phyloP scores from a whole-genome alignment of 2,329 filamentous ascomycete species.

The Zymoseptoria tritici region DNA sequence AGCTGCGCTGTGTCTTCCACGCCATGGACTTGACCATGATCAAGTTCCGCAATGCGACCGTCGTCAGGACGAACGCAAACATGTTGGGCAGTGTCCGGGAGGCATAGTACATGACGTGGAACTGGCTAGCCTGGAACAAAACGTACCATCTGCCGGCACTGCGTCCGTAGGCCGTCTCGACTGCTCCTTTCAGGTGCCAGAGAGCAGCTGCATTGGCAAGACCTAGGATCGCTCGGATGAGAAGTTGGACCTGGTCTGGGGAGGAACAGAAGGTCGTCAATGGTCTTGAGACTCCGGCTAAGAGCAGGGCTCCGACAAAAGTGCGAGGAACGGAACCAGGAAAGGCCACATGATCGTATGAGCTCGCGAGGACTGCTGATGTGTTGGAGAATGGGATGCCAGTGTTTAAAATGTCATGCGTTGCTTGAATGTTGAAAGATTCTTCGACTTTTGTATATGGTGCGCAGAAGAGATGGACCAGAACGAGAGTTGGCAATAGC shows the following conservation, averaged over 20 bases:
- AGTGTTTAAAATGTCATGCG: conserved; percentile 79
- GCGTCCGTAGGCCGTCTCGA: conserved; percentile 61
- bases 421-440: conserved; percentile 93
- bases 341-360: conserved; percentile 88
- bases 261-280: conserved; percentile 52
- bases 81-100: conserved; percentile 90
- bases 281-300: conserved; percentile 66
- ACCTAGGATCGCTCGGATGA: conserved; percentile 70
- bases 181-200: conserved; percentile 54
- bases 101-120: conserved; percentile 88
- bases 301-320: conserved; percentile 71
- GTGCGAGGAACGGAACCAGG: conserved; percentile 86
- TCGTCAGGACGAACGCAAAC: conserved; percentile 83
- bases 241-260: conserved; percentile 49
- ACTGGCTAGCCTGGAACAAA: conserved; percentile 71
- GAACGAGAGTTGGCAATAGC: conserved; percentile 49
- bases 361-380: conserved; percentile 32
- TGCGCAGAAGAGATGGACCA: conserved; percentile 39
- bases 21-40: conserved; percentile 41
- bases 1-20: conserved; percentile 28
- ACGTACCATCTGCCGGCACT: conserved; percentile 71
- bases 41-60: conserved; percentile 51
- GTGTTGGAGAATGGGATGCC: conserved; percentile 53
- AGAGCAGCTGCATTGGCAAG: conserved; percentile 65
- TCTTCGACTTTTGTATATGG: conserved; percentile 98